Percentiles rank a stretch among this genome's conserved stretches.
Evolutionary conservation across 73 alveolate genomes (phyloP).

Genomic region (Stentor coeruleus): DNA sequence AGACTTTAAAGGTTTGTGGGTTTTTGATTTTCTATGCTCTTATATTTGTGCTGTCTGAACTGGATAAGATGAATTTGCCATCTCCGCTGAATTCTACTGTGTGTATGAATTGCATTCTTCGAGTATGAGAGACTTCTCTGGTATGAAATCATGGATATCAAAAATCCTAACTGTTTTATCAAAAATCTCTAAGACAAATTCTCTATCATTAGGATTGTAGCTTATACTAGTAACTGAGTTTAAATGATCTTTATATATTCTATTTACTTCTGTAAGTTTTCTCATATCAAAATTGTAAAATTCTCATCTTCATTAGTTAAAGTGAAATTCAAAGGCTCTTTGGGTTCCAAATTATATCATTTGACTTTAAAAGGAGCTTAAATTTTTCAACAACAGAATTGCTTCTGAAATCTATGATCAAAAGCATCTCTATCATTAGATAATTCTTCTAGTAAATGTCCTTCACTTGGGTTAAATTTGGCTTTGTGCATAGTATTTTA

Average conservation of each 20-base stretch:
- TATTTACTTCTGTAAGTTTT: conserved; percentile 80
- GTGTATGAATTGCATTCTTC: conserved; percentile 96
- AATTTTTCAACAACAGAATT: conserved; percentile 84
- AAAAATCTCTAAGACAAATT: conserved; percentile 94
- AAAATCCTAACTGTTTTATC: conserved; percentile 95
- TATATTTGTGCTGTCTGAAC: conserved; percentile 94
- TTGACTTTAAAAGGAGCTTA: conserved; percentile 81
- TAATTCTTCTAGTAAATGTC: conserved; percentile 71
- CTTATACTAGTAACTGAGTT: conserved; percentile 69
- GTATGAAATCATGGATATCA: conserved; percentile 73
- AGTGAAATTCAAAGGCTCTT: conserved; percentile 94
- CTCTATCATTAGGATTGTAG: conserved; percentile 92
- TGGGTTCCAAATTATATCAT: conserved; percentile 96
- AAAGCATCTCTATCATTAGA: conserved; percentile 88
- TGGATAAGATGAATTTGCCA: conserved; percentile 85
- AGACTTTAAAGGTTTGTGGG: conserved; percentile 69
- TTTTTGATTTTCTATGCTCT: conserved; percentile 97
- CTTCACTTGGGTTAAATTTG: conserved; percentile 90
- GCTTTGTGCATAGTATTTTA: conserved; percentile 82
- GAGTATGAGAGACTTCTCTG: conserved; percentile 96
- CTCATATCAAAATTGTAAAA: conserved; percentile 97
- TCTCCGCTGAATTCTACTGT: conserved; percentile 88
- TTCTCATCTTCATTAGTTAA: conserved; percentile 97
- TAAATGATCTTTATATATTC: conserved; percentile 96
- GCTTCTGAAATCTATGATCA: conserved; percentile 88